Base-by-base conservation (phyloP, 1,284 basidiomycete species). In the Heterobasidion parviporum region DNA sequence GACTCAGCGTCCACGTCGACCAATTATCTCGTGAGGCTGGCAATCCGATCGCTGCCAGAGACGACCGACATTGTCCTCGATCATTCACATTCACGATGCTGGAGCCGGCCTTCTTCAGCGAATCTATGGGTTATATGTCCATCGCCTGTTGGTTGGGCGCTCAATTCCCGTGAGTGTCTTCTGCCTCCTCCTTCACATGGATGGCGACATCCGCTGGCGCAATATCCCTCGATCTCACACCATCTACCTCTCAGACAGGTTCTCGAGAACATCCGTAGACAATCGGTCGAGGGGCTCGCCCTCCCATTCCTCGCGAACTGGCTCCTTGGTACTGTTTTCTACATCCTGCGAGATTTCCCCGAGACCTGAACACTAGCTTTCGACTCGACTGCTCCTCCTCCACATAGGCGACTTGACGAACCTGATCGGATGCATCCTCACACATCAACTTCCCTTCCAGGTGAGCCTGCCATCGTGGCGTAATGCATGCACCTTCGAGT, bases 381-480 rank as follows among this genome's bases (percentile, higher is more conserved):
- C 26, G 26, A 26, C 26, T 65, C 77, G 41, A 65, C 78, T 47
- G 44, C 52, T 41, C 26, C 46, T 20, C 48, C 9, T 41, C 46
- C 12, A n/a, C 53, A 26, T 63, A 94, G 92, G 94, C 55, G 94
- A 97, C 70, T 72, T 88, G 36, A 93, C 93, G 26, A 97, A 97
- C 69, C 77, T 97, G 43, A 71, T 96, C 62, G 92, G 93, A 12
- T 96, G 94, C 69, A 70, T 97, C 59, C 76, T 98, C 54, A 97
- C 94, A 1, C 79, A 88, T 64, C 94, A 97, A 66, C 79, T 97
- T n/a, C 92, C 92, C 12, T 97, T 98, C 70, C 94, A 95, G 72
- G 92, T 91, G 67, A 64, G 80, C 33, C 9, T 54, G 47, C 14
- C 20, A 38, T 57, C 55, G 53, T 38, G 10, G 34, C 35, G 16